Evolutionary conservation across 306 rosid species (phyloP).

Genomic region (Prunus mume): DNA sequence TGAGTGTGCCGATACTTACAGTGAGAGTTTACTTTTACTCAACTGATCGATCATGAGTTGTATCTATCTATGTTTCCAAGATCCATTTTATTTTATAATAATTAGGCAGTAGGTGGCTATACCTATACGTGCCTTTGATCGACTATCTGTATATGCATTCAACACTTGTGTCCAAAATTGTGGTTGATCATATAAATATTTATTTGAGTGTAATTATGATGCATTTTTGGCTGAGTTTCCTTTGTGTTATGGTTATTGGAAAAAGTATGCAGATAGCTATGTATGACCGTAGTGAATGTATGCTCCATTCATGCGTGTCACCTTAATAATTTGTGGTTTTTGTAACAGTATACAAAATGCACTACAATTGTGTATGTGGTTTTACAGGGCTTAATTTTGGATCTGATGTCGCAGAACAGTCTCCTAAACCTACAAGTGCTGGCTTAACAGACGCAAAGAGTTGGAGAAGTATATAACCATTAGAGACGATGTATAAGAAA

Average conservation of each 20-base stretch:
- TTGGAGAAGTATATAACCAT: slow-evolving; percentile 96
- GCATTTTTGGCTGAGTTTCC: slow-evolving; percentile 93
- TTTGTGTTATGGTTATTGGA: slow-evolving; percentile 62
- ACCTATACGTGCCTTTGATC: too few relatives aligned
- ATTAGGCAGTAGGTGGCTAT: too few relatives aligned
- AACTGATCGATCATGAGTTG: neutral
- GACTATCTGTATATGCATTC: too few relatives aligned
- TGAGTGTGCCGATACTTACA: neutral
- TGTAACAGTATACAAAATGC: neutral
- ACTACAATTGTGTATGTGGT: neutral
- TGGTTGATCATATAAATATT: too few relatives aligned
- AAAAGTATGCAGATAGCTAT: too few relatives aligned
- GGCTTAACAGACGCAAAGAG: slow-evolving; percentile 97
- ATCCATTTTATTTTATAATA: too few relatives aligned
- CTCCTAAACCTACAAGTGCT: slow-evolving; percentile 30
- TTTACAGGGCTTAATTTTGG: neutral
- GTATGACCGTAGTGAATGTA: too few relatives aligned
- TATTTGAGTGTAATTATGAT: slow-evolving; percentile 40
- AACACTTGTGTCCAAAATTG: too few relatives aligned
- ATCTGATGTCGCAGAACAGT: neutral
- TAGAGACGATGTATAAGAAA: slow-evolving; percentile 92
- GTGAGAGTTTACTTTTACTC: neutral
- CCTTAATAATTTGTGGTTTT: neutral
- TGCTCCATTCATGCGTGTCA: neutral
- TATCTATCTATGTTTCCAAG: too few relatives aligned